Conservation (phyloP, 73 alveolate genomes). For the Strombidium stylifer region DNA sequence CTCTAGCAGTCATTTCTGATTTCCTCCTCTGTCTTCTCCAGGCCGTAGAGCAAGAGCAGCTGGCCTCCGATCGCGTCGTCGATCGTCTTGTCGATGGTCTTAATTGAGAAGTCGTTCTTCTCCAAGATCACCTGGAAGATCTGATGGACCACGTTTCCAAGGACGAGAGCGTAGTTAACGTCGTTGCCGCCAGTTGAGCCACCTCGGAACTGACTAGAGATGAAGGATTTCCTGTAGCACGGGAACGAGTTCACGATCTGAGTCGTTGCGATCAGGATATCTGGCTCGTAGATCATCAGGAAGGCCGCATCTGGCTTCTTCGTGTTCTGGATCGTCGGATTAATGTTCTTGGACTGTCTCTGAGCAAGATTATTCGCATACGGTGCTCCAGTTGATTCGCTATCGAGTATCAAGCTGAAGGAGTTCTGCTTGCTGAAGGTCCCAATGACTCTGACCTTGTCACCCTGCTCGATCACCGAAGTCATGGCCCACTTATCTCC, state of each 20-base stretch:
- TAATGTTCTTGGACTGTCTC: too few relatives aligned
- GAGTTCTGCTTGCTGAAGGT: slow-evolving; percentile 20
- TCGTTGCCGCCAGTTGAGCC: slow-evolving; percentile 10
- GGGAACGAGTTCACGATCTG: slow-evolving; percentile 45
- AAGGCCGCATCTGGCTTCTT: slow-evolving; percentile 3
- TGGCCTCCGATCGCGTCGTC: slow-evolving; percentile 16
- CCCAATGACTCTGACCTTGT: slow-evolving; percentile 47
- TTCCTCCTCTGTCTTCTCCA: slow-evolving; percentile 23
- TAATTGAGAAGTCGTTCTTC: slow-evolving; percentile 12
- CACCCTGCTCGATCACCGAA: slow-evolving; percentile 6
- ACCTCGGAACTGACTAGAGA: slow-evolving; percentile 5
- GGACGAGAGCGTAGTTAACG: slow-evolving; percentile 38
- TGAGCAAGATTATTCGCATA: too few relatives aligned
- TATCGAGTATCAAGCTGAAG: slow-evolving; percentile 9
- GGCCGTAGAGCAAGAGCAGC: background rate
- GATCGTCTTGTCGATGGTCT: background rate
- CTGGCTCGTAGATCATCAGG: slow-evolving; percentile 42
- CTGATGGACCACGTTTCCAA: slow-evolving; percentile 54
- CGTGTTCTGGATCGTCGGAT: too few relatives aligned
- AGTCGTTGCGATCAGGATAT: slow-evolving; percentile 34
- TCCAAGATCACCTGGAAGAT: slow-evolving; percentile 26
- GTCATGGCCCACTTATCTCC: slow-evolving; percentile 26
- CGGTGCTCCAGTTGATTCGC: too few relatives aligned
- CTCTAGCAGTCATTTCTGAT: slow-evolving; percentile 15
- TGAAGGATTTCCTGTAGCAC: slow-evolving; percentile 35